Evolutionary conservation across 805 yeast genomes (phyloP), one percentile per base, ranked within the genome.

Genomic region (Lipomyces spencermartinsiae): DNA sequence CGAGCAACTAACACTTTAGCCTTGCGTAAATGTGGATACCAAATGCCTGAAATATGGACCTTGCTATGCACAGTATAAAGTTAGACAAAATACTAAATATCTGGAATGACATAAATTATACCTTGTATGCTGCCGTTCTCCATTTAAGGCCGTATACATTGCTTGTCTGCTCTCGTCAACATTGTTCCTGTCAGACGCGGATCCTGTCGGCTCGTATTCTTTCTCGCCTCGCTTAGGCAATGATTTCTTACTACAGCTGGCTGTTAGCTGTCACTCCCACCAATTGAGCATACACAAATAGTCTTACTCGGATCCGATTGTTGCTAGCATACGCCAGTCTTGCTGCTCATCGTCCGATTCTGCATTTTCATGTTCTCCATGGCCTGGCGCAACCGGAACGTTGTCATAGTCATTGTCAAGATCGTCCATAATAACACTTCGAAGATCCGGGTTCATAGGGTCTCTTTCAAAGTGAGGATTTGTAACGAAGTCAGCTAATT

Each of bases 151-250:
- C 2, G 81, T 79, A 74, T 85, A 92, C 97, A 93, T 93, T 35
- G 89, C 87, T 37, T 84, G 78, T 63, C 91, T 80, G 10, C 94
- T 86, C 33, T 81, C 81, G 10, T 80, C 78, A 4, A 93, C 80
- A 19, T 80, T 77, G 3, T 75, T 67, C 4, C 74, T 76, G 76
- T 91, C 95, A 5, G 80, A 75, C 5, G 74, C 73, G 0, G 93
- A 88, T 0, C 91, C 92, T 75, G 89, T 94, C 0, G 96, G 97
- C 68, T 88, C 97, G 72, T 87, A 90, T 72, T 91, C 97, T 76
- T 93, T 93, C 66, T 87, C 93, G 1, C 97, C 97, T 68, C 94
- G 80, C 71, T 87, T 89, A 1, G 93, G 93, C 1, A 88, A 54
- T 10, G 61, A 59, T 43, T 64, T 63, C 43, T 63, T 72, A 51